Evolutionary conservation across 148 eudicot species (phyloP).

Genomic region (Rhododendron vialii): DNA sequence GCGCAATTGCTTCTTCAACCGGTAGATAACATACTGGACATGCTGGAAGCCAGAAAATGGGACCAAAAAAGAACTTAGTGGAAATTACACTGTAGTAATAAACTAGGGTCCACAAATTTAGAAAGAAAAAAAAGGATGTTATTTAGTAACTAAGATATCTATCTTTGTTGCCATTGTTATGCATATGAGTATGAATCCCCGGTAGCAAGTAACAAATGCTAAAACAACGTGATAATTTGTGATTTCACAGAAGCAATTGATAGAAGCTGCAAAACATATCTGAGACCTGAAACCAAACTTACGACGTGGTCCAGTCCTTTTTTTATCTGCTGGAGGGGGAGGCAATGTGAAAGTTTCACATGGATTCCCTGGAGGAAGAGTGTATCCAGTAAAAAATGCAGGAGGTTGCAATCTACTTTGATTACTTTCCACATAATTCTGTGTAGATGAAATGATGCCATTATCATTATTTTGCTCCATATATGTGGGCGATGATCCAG

Average conservation of each 20-base stretch:
- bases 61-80: background rate
- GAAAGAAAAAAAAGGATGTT: background rate
- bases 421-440: background rate
- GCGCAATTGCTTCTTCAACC: conserved; percentile 63
- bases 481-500: conserved; percentile 8
- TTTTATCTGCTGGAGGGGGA: conserved; percentile 92
- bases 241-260: background rate
- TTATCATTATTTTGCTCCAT: conserved; percentile 10
- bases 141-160: background rate
- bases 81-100: background rate
- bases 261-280: background rate
- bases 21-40: conserved; percentile 98
- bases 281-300: conserved; percentile 45
- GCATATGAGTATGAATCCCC: background rate
- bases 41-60: conserved; percentile 42
- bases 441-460: background rate
- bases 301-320: conserved; percentile 94
- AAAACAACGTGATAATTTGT: background rate
- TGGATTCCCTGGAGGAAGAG: conserved; percentile 91
- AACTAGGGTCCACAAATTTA: background rate
- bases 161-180: background rate
- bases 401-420: conserved; percentile 19
- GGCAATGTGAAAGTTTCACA: conserved; percentile 83
- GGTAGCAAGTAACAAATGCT: background rate
- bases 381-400: conserved; percentile 72